Conservation (phyloP, 2,329 filamentous ascomycete species). For the Cercospora sp. region DNA sequence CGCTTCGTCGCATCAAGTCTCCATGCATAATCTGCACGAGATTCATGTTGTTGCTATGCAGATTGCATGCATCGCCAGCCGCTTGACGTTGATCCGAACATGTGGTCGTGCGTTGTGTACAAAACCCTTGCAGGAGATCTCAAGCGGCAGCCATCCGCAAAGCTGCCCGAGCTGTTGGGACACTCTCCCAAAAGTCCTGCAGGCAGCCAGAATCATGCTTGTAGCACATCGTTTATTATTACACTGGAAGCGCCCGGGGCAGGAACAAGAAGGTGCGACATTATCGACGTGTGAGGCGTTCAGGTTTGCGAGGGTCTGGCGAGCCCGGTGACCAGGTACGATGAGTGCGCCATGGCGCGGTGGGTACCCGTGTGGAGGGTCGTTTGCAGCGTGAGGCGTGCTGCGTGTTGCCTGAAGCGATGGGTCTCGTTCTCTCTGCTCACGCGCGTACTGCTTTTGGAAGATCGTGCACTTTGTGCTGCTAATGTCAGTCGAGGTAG, state of each 20-base stretch:
- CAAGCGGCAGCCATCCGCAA: not conserved
- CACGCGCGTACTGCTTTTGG: not conserved
- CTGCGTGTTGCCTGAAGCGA: not conserved
- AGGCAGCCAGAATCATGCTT: not conserved
- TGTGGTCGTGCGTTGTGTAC: not conserved
- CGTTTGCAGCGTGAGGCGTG: not conserved
- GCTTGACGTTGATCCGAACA: not conserved
- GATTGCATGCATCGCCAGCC: not conserved
- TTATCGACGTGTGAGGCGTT: not conserved
- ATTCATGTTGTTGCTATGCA: not conserved
- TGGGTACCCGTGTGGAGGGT: not conserved
- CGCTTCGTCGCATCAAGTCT: not conserved
- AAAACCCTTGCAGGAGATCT: not conserved
- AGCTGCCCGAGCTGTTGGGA: not conserved
- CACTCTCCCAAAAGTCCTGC: not conserved
- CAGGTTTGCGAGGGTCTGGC: not conserved
- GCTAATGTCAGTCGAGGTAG: not conserved
- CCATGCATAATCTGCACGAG: not conserved
- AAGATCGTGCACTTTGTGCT: constrained; percentile 4
- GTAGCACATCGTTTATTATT: not conserved
- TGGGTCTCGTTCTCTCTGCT: not conserved
- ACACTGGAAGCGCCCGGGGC: not conserved
- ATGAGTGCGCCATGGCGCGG: not conserved
- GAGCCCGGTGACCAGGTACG: constrained; percentile 4
- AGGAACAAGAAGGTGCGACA: not conserved